Percentiles rank a stretch among this genome's conserved stretches.
These are phyloP conservation scores for Colletotrichum truncatum DNA, from an alignment of 2,329 filamentous ascomycete genomes.

Conservation along the genomic window DNA sequence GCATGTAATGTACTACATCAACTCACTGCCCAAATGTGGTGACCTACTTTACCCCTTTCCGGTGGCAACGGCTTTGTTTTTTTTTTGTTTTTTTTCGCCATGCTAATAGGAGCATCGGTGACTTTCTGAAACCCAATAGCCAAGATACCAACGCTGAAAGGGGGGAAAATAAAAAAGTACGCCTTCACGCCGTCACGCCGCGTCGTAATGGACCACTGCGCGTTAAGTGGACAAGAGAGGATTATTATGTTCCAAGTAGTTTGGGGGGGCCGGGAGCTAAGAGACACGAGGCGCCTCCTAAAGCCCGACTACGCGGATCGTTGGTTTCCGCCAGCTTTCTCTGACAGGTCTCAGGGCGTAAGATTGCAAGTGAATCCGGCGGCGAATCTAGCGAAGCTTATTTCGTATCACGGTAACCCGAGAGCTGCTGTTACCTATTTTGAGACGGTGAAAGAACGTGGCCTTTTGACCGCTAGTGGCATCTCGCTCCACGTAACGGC, in stretches of 20 bases:
- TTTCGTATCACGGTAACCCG: neutral
- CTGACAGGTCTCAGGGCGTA: neutral
- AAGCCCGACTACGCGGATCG: neutral
- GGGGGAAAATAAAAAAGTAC: no score
- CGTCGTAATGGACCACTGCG: no score
- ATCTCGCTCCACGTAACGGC: no score
- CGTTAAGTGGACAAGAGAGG: no score
- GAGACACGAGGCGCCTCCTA: neutral
- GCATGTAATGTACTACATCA: no score
- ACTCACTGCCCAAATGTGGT: no score
- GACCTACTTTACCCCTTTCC: conserved; percentile 9
- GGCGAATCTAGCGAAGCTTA: conserved; percentile 7
- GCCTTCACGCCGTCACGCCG: no score
- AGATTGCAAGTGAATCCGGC: neutral
- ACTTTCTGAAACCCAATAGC: no score
- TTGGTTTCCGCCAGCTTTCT: neutral
- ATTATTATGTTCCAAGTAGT: no score
- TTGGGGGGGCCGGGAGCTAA: neutral
- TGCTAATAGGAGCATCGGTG: no score
- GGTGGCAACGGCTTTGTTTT: neutral
- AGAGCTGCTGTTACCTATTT: neutral
- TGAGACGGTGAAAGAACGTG: neutral
- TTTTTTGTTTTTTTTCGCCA: neutral
- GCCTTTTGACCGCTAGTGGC: no score
- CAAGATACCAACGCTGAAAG: neutral